These are phyloP conservation scores for Podochytrium sp. DNA, from an alignment of 192 early-diverging fungal species.

Conservation along the genomic window DNA sequence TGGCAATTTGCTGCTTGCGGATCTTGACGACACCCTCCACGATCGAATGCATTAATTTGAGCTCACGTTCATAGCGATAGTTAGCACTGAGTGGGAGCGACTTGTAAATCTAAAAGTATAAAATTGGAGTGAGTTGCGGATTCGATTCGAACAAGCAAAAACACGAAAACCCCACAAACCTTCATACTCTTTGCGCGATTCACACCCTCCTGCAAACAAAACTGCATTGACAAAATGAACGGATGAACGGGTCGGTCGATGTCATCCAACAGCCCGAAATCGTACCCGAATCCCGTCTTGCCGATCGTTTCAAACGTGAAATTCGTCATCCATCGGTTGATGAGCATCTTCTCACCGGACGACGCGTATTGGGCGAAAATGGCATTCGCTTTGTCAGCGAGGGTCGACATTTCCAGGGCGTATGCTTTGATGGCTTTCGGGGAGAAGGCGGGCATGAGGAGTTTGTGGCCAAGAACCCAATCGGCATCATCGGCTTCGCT, in stretches of 20 bases:
- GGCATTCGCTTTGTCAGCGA: constrained; percentile 37
- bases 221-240: constrained; percentile 46
- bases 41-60: constrained; percentile 48
- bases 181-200: constrained; percentile 21
- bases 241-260: constrained; percentile 34
- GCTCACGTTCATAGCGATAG: constrained; percentile 33
- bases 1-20: constrained; percentile 43
- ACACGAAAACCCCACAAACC: not conserved
- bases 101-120: constrained; percentile 47
- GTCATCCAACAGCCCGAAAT: constrained; percentile 49
- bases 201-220: constrained; percentile 38
- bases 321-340: constrained; percentile 57
- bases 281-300: constrained; percentile 59
- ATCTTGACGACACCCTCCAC: constrained; percentile 57
- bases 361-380: constrained; percentile 40
- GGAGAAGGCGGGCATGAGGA: constrained; percentile 63
- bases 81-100: constrained; percentile 49
- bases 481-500: constrained; percentile 51
- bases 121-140: not conserved
- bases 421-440: constrained; percentile 48
- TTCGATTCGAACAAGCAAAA: not conserved
- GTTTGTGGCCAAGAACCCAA: constrained; percentile 61
- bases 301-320: constrained; percentile 64
- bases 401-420: constrained; percentile 44
- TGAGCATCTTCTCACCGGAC: constrained; percentile 37